Evolutionary conservation across 208 protist species (phyloP), one percentile per base, ranked within the genome.

Genomic region (Leishmania guyanensis): DNA sequence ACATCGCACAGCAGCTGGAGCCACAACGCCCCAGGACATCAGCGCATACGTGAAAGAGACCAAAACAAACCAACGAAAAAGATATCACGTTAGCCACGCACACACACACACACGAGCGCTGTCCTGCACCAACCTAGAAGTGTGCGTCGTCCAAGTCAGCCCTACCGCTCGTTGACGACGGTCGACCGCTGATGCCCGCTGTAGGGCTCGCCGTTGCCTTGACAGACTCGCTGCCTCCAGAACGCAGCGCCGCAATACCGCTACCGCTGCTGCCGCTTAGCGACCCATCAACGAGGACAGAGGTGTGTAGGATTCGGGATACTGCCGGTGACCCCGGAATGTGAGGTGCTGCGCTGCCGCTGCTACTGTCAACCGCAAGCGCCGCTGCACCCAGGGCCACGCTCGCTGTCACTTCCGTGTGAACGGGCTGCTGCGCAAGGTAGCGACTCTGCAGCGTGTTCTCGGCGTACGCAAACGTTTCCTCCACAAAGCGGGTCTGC

Each of bases 401-500:
- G 53, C 79, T 81, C 39, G 84, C 89, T 33, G 84, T 75, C 16
- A 97, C 90, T 66, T 97, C 94, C 50, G 78, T 86, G 78, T 97
- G 94, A 10, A 95, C 22, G 5, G 94, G 93, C 66, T 88, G 85
- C 81, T 93, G 89, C 1, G 93, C 91, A 39, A 97, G 84, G 76
- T 90, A 96, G 56, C 85, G 87, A 50, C 84, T 86, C 81, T 93
- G 89, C 43, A 96, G 77, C 26, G 94, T 90, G 74, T 94, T 91
- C n/a, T 89, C 92, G 8, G 69, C 81, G 84, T 93, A 92, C 22
- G 84, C 84, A 71, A 94, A 97, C 26, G 89, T 94, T 79, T 97
- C 94, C 66, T 90, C 79, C 12, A 97, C 94, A 79, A 95, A 85
- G 36, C 94, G 91, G 70, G 83, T 91, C 64, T 78, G 79, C 29